phyloP scores from a whole-genome alignment of 2,329 filamentous ascomycete species.

The Talaromyces funiculosus region DNA sequence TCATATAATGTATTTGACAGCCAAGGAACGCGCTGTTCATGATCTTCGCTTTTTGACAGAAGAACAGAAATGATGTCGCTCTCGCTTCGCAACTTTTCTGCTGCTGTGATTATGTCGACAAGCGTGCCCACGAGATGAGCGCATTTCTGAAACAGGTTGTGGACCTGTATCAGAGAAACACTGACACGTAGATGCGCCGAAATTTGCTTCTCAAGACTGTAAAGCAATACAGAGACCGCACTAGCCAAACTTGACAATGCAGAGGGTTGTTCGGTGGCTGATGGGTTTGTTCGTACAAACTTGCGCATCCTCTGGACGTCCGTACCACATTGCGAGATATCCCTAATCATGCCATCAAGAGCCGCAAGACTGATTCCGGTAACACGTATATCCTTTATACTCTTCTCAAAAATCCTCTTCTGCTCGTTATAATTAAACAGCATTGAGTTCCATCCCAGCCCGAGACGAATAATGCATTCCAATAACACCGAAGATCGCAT shows the following conservation, averaged over 20 bases:
- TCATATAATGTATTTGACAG: constrained; percentile 62
- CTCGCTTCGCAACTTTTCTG: constrained; percentile 48
- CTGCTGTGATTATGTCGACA: constrained; percentile 38
- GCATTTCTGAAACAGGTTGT: constrained; percentile 34
- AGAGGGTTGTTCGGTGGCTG: constrained; percentile 23
- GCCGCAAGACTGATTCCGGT: constrained; percentile 47
- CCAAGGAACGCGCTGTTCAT: constrained; percentile 58
- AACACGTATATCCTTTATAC: constrained; percentile 41
- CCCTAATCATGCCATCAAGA: constrained; percentile 29
- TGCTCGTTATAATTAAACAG: constrained; percentile 39
- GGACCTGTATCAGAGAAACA: constrained; percentile 33
- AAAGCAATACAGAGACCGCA: constrained; percentile 29
- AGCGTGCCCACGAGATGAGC: constrained; percentile 33
- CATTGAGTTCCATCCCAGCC: constrained; percentile 40
- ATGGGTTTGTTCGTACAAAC: constrained; percentile 29
- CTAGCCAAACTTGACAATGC: constrained; percentile 33
- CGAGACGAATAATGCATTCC: constrained; percentile 35
- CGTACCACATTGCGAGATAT: constrained; percentile 32
- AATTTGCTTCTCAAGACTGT: constrained; percentile 34
- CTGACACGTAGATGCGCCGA: constrained; percentile 20
- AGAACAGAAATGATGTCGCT: constrained; percentile 58
- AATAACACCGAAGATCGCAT: constrained; percentile 36
- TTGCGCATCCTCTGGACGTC: constrained; percentile 31
- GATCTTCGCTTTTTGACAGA: constrained; percentile 56
- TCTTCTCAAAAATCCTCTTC: constrained; percentile 33